phyloP scores from a whole-genome alignment of 805 yeast genomes.

The Teunomyces gatunensis region DNA sequence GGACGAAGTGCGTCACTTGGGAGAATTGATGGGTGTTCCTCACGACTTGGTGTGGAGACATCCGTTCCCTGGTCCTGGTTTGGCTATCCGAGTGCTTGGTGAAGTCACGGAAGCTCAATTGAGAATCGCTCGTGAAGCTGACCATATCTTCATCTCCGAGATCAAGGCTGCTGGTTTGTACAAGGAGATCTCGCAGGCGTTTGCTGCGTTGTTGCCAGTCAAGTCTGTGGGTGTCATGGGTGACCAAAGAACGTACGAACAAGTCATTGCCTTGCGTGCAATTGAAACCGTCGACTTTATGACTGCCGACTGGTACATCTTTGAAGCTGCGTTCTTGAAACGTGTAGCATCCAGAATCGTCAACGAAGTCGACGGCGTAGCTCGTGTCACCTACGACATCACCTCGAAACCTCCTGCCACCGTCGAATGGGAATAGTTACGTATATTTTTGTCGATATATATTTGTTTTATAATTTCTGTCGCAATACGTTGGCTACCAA shows the following conservation, averaged over 20 bases:
- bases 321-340: slow-evolving; percentile 89
- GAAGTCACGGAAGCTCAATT: slow-evolving; percentile 94
- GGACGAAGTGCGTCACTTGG: slow-evolving; percentile 97
- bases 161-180: slow-evolving; percentile 91
- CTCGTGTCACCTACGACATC: slow-evolving; percentile 97
- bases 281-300: slow-evolving; percentile 96
- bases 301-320: slow-evolving; percentile 99
- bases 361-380: slow-evolving; percentile 98
- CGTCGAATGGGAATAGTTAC: slow-evolving; percentile 92
- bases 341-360: slow-evolving; percentile 93
- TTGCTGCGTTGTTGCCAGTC: slow-evolving; percentile 95
- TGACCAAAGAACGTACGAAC: slow-evolving; percentile 98
- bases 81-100: slow-evolving; percentile 96
- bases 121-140: slow-evolving; percentile 96
- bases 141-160: slow-evolving; percentile 92
- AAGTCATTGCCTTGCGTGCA: slow-evolving; percentile 98
- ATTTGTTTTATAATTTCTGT: slow-evolving; percentile 15
- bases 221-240: slow-evolving; percentile 99
- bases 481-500: slow-evolving; percentile 57
- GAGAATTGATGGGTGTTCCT: slow-evolving; percentile 92
- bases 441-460: background rate
- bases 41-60: slow-evolving; percentile 99
- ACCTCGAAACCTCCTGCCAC: slow-evolving; percentile 99
- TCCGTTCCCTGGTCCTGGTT: slow-evolving; percentile 99
- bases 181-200: slow-evolving; percentile 92